Evolutionary conservation across 495 filamentous ascomycete genomes (phyloP), one percentile per base, ranked within the genome.

Genomic region (Emericellopsis terricola): DNA sequence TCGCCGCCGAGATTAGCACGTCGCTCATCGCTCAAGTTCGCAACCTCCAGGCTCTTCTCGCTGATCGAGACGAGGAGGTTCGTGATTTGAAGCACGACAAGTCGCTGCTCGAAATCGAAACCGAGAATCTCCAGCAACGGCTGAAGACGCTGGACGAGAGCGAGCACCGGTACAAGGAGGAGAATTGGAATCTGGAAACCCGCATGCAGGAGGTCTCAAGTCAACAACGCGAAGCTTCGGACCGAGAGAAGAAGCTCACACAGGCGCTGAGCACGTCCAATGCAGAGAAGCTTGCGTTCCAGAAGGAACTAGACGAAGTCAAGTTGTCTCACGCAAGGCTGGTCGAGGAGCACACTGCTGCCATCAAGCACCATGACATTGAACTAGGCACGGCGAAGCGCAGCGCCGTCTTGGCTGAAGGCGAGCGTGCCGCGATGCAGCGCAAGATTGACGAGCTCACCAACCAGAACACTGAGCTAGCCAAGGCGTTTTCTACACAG

Each of bases 141-240:
- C 62, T 94, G 31, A 77, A 77, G 44, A 64, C 63, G 5, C 60
- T 96, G 21, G 85, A 94, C 45, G 89, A 96, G 52, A 91, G 78
- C 45, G 89, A 97, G 56, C 78, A 84, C 50, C 73, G 81, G 13
- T 92, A 86, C 53, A 96, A 94, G 52, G 89, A 97, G 48, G 87
- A 93, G 49, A 97, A 96, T 47, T 97, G 89, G 89, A 81, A 77
- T 39, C 65, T 97, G 28, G 89, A 94, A 55, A 84, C 84, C 1
- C 76, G 79, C 43, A 69, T 82, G 17, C 89, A 91, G 37, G 85
- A 94, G 34, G 59, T 85, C 17, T 63, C 77, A 39, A 68, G 78
- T 6, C 53, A 65, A 11, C 61, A 69, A 29, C 76, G 70, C 46
- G 84, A 89, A 8, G 66, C 77, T 0, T 64, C 73, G 6, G 81